These are phyloP conservation scores for Chaetomium sp. DNA, from an alignment of 2,329 filamentous ascomycete species.

Conservation along the genomic window DNA sequence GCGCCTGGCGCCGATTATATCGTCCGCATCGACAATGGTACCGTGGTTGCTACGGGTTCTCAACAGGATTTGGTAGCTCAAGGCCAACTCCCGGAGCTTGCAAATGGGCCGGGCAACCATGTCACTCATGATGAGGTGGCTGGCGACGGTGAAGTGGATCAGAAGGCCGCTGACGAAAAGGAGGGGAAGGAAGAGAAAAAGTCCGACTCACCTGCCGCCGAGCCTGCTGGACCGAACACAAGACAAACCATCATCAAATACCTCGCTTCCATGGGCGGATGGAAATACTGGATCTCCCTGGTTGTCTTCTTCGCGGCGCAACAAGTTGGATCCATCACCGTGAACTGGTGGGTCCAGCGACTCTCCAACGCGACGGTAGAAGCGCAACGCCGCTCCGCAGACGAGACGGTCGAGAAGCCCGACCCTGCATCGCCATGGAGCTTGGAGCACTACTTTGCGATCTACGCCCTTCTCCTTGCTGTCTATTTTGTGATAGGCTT, in stretches of 20 bases:
- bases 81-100: conserved; percentile 72
- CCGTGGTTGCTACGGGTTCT: conserved; percentile 65
- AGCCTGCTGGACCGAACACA: conserved; percentile 79
- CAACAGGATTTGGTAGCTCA: conserved; percentile 70
- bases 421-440: conserved; percentile 47
- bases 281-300: conserved; percentile 85
- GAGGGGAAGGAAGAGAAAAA: neutral
- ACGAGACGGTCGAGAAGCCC: conserved; percentile 20
- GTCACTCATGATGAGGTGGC: conserved; percentile 40
- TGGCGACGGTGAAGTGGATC: conserved; percentile 32
- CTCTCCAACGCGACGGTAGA: conserved; percentile 68
- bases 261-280: conserved; percentile 78
- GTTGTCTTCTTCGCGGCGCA: conserved; percentile 68
- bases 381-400: conserved; percentile 23
- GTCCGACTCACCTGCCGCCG: conserved; percentile 31
- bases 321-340: conserved; percentile 76
- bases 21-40: conserved; percentile 80
- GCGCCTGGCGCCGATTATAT: conserved; percentile 72
- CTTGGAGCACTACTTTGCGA: conserved; percentile 69
- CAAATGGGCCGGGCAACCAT: conserved; percentile 4
- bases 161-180: conserved; percentile 53
- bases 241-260: conserved; percentile 79
- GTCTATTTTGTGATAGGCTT: conserved; percentile 75
- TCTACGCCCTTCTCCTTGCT: conserved; percentile 74
- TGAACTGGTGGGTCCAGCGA: conserved; percentile 92